Conservation (phyloP, 2,329 filamentous ascomycete genomes). For the Sarocladium oryzae region DNA sequence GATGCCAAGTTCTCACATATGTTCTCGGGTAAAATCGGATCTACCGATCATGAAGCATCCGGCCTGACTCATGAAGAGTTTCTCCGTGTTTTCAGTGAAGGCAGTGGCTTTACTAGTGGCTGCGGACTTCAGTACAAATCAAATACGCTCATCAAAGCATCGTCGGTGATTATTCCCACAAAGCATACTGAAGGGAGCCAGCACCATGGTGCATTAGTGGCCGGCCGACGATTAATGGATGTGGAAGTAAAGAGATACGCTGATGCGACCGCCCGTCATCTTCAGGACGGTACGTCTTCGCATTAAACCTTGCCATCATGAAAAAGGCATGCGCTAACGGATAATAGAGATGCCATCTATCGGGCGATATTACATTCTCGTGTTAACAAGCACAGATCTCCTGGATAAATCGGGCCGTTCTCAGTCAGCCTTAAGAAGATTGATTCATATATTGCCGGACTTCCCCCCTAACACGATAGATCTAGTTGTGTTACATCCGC, state of each 20-base stretch:
- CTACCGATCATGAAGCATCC: constrained; percentile 8
- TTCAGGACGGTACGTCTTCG: constrained; percentile 12
- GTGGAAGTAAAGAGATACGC: constrained; percentile 11
- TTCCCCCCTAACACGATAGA: constrained; percentile 9
- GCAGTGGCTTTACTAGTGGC: constrained; percentile 12
- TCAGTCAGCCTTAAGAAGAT: constrained; percentile 1
- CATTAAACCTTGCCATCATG: background rate
- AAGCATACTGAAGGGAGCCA: background rate
- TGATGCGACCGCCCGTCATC: constrained; percentile 10
- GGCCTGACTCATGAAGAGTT: constrained; percentile 16
- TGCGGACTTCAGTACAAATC: constrained; percentile 12
- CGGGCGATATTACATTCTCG: constrained; percentile 11
- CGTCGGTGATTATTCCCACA: background rate
- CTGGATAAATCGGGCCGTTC: constrained; percentile 5
- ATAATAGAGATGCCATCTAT: constrained; percentile 11
- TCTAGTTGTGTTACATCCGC: constrained; percentile 11
- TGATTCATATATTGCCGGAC: constrained; percentile 3
- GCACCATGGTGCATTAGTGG: constrained; percentile 8
- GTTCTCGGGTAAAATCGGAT: constrained; percentile 15
- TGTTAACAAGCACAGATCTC: constrained; percentile 9
- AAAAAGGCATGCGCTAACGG: background rate
- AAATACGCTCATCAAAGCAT: constrained; percentile 4
- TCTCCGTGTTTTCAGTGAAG: constrained; percentile 13
- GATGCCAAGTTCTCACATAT: constrained; percentile 14
- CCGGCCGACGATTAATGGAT: constrained; percentile 10